Base-by-base conservation (phyloP, 2,329 filamentous ascomycete genomes). In the Trichophaea hybrida region DNA sequence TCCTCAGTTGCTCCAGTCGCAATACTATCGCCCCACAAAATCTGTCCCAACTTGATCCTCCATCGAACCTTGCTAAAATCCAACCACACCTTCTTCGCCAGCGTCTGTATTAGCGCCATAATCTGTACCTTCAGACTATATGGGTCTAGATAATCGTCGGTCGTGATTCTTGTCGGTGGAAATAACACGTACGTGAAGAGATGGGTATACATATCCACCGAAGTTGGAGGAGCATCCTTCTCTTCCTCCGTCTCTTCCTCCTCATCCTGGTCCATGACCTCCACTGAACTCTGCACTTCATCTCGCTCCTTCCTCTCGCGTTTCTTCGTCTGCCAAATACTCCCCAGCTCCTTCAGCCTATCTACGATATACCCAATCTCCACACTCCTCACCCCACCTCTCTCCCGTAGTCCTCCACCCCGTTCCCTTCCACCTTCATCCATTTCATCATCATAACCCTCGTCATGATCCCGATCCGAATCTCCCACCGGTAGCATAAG, bases 41-140 rank as follows among this genome's bases (percentile, higher is more conserved):
- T 76, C 71, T 87, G 84, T 5, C 85, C 85, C 1, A 88, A 74
- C 10, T 83, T 77, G 60, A 88, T 84, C 40, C 85, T 78, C 84
- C 84, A 88, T 69, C 88, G 84, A 5, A 88, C 81, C 35, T 82
- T 77, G 17, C 83, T 84, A 65, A 88, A 85, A 70, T 88, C 84
- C 55, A 85, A 78, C 85, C 85, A 88, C 50, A 86, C 78, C 59
- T 84, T 83, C 57, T 81, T 77, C 0, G 78, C 79, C 49, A 88
- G 75, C 7, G 84, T 78, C 68, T 81, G 81, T 50, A 88, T 76
- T 15, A 88, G 72, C 3, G 81, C 79, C 65, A 83, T 76, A 59
- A 88, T 86, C 69, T 88, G 85, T 38, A 85, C 81, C 48, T 82
- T 77, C 17, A 88, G 73, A 57, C 83, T 80, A 67, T 80, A 78